Conservation (phyloP, 371 early-diverging fungal species). For the Umbelopsis sp. region DNA sequence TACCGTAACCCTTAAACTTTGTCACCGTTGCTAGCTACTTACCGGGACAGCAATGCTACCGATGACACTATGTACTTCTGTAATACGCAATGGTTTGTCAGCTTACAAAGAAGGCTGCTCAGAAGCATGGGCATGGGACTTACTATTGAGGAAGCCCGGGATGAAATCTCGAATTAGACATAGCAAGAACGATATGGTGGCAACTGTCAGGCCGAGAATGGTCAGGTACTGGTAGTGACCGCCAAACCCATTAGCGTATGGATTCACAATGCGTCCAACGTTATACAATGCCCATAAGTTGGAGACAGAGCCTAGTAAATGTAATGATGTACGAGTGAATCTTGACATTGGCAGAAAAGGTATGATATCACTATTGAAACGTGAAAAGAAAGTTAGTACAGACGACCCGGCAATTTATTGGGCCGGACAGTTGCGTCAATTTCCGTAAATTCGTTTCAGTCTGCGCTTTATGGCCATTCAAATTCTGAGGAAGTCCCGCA, state of each 20-base stretch:
- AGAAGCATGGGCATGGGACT: conserved; percentile 21
- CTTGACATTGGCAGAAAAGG: neutral
- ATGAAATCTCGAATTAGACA: conserved; percentile 26
- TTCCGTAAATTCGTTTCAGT: too few relatives aligned
- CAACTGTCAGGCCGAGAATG: conserved; percentile 29
- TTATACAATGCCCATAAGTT: conserved; percentile 7
- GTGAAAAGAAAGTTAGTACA: neutral
- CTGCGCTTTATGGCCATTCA: neutral
- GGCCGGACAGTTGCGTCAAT: neutral
- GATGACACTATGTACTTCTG: conserved; percentile 22
- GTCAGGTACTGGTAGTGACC: conserved; percentile 45
- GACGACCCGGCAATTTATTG: neutral
- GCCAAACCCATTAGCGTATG: conserved; percentile 44
- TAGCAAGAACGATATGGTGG: conserved; percentile 26
- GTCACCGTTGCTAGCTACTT: neutral
- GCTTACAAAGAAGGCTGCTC: neutral
- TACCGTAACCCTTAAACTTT: conserved; percentile 22
- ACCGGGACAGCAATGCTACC: conserved; percentile 24
- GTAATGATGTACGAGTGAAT: conserved; percentile 2
- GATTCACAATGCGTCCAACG: conserved; percentile 24
- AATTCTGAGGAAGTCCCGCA: too few relatives aligned
- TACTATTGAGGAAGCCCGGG: conserved; percentile 26
- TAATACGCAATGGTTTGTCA: neutral
- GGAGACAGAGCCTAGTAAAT: conserved; percentile 6
- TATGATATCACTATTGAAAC: neutral